These are phyloP conservation scores for Capronia americana DNA, from an alignment of 2,329 filamentous ascomycete genomes.

Conservation along the genomic window DNA sequence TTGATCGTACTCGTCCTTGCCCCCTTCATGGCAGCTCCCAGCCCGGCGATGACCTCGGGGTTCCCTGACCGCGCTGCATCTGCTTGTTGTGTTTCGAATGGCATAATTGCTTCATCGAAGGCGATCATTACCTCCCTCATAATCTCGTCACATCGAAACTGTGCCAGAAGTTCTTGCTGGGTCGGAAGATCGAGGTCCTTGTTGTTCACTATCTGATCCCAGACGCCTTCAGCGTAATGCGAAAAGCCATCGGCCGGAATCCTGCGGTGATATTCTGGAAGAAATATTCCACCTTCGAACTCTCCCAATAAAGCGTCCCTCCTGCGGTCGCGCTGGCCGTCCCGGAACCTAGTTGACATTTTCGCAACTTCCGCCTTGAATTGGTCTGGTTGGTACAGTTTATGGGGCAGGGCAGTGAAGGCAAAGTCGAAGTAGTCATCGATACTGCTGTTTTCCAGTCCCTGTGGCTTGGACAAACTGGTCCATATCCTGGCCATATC, in stretches of 20 bases:
- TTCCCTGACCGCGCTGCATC: slow-evolving; percentile 76
- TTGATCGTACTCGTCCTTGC: slow-evolving; percentile 76
- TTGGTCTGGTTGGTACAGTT: slow-evolving; percentile 91
- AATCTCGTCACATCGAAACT: slow-evolving; percentile 98
- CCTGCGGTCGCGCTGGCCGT: slow-evolving; percentile 76
- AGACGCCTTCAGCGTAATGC: slow-evolving; percentile 89
- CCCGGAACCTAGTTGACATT: slow-evolving; percentile 79
- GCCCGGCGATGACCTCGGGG: slow-evolving; percentile 72
- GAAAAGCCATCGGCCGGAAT: slow-evolving; percentile 98
- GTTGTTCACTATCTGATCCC: slow-evolving; percentile 99
- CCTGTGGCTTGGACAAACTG: slow-evolving; percentile 86
- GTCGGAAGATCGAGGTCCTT: slow-evolving; percentile 97
- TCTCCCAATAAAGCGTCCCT: slow-evolving; percentile 67
- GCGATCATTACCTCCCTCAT: slow-evolving; percentile 81
- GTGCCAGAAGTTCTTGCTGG: slow-evolving; percentile 93
- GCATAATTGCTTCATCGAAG: slow-evolving; percentile 81
- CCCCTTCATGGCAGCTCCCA: slow-evolving; percentile 75
- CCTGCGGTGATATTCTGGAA: slow-evolving; percentile 91
- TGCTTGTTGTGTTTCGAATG: slow-evolving; percentile 84
- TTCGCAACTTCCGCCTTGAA: slow-evolving; percentile 81
- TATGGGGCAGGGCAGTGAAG: slow-evolving; percentile 93
- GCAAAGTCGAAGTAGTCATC: slow-evolving; percentile 99
- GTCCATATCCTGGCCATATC: slow-evolving; percentile 93
- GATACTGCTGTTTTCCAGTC: slow-evolving; percentile 85
- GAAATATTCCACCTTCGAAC: slow-evolving; percentile 78